Conservation (phyloP, 805 yeast species). For the fission yeast (Schizosaccharomyces pombe) region DNA sequence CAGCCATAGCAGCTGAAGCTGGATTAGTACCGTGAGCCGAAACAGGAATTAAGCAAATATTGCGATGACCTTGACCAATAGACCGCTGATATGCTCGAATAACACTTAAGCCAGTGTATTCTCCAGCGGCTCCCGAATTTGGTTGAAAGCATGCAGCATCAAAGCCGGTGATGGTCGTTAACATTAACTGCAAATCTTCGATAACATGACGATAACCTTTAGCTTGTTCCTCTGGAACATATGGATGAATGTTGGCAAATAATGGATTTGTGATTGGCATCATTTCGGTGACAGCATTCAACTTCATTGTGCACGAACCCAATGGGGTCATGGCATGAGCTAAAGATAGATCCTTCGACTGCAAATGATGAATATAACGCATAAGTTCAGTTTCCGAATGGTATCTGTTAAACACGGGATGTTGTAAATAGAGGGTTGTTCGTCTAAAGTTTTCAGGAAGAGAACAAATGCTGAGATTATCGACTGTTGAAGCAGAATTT, state of each 20-base stretch:
- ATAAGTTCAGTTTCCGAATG: constrained; percentile 91
- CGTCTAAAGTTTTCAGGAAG: constrained; percentile 19
- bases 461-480: neutral
- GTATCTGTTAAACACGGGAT: constrained; percentile 62
- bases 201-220: constrained; percentile 60
- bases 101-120: constrained; percentile 76
- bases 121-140: constrained; percentile 97
- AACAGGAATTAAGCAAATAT: constrained; percentile 83
- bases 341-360: constrained; percentile 68
- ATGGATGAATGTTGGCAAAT: constrained; percentile 71
- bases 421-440: constrained; percentile 22
- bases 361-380: constrained; percentile 67
- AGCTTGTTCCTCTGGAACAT: constrained; percentile 78
- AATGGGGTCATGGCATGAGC: constrained; percentile 94
- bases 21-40: constrained; percentile 98
- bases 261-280: constrained; percentile 86
- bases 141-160: constrained; percentile 83
- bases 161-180: constrained; percentile 82
- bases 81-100: constrained; percentile 46
- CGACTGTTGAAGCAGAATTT: neutral
- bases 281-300: constrained; percentile 90
- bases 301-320: constrained; percentile 95
- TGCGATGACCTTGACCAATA: constrained; percentile 47
- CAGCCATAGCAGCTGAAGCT: constrained; percentile 95
- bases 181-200: constrained; percentile 53